Evolutionary conservation across 257 asterid species (phyloP), one percentile per base, ranked within the genome.

Genomic region (Plantago elongata): DNA sequence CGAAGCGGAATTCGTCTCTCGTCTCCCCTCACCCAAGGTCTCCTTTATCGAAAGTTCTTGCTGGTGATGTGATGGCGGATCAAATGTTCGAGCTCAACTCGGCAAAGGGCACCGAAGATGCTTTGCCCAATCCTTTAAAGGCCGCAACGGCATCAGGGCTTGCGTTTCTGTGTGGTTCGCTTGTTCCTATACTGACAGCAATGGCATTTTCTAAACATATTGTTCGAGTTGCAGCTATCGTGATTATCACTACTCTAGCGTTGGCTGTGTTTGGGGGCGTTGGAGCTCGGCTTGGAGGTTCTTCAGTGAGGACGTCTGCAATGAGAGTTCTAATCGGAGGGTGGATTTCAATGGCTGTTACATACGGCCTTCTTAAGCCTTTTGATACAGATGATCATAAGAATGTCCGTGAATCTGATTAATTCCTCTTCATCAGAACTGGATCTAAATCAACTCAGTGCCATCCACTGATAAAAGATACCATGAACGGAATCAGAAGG

Each of bases 271-370:
- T 81, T 40, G 90, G 90, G 0, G 89, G 75, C 10, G 63, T 59
- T 10, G 85, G 85, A 48, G 91, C 89, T 30, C 63, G 67, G 64
- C 71, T 83, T 14, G 89, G 94, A 11, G 86, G 88, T 12, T 68
- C 85, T 2, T 73, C 83, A 9, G 78, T 70, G 9, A 65, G 69
- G 67, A 43, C 60, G n/a, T 82, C 92, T 0, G 81, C 89, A 2
- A 18, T 59, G 52, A 76, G 83, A 65, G 79, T 80, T 52, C 51
- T 87, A 54, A 11, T 83, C 18, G 95, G 95, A 50, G 90, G 90
- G 49, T 86, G 88, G 88, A 61, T 83, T 29, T 69, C 88, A 22
- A 86, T 86, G 90, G 81, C 79, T 18, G 18, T 86, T n/a, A 79
- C 90, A 2, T 83, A 77, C 67, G 80, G 78, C 13, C 67, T 86